Evolutionary conservation across 805 yeast genomes (phyloP).

Genomic region (Torulaspora gathmanii): DNA sequence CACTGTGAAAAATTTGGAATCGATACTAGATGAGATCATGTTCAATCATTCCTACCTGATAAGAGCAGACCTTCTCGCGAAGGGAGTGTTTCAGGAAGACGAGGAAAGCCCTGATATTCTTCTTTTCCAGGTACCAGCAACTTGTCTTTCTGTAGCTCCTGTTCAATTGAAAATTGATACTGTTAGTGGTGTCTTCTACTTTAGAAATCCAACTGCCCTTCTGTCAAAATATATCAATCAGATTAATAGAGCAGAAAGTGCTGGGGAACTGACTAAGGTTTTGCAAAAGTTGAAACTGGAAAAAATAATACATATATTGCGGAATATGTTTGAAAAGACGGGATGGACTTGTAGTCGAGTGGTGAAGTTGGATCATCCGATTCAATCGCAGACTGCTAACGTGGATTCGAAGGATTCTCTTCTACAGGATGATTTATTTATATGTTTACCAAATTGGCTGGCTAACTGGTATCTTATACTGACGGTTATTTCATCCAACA

Average conservation of each 20-base stretch:
- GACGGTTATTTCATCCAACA: constrained; percentile 32
- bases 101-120: constrained; percentile 31
- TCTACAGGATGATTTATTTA: constrained; percentile 30
- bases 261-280: constrained; percentile 26
- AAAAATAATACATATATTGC: constrained; percentile 29
- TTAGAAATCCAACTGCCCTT: constrained; percentile 32
- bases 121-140: constrained; percentile 33
- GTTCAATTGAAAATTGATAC: constrained; percentile 34
- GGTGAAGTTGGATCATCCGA: constrained; percentile 23
- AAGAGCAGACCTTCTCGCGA: constrained; percentile 29
- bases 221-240: constrained; percentile 27
- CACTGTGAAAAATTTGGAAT: constrained; percentile 29
- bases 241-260: constrained; percentile 28
- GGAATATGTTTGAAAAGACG: constrained; percentile 36
- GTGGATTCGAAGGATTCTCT: constrained; percentile 10
- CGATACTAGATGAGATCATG: constrained; percentile 34
- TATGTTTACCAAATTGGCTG: constrained; percentile 36
- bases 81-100: constrained; percentile 31
- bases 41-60: constrained; percentile 35
- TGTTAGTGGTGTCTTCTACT: constrained; percentile 33
- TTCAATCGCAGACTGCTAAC: constrained; percentile 17
- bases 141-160: constrained; percentile 32
- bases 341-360: constrained; percentile 35
- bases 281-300: constrained; percentile 32
- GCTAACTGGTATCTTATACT: constrained; percentile 35